phyloP scores from a whole-genome alignment of 176 grass and related monocot species.

The Aechmea fasciata region DNA sequence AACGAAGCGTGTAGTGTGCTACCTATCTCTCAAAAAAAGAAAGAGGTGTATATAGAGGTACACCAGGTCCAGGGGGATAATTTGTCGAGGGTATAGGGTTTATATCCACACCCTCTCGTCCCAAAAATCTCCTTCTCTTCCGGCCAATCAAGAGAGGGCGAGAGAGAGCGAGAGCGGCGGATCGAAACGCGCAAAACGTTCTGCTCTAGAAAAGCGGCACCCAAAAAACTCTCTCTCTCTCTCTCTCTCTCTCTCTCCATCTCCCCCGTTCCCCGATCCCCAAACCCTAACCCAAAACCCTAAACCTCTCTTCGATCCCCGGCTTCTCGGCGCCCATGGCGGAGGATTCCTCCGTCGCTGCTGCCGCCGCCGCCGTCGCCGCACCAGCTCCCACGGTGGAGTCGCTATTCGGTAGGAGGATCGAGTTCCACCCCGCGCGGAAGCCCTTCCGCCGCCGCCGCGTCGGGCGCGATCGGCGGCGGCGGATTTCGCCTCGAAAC shows the following conservation, averaged over 20 bases:
- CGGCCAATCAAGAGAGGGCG: slow-evolving; percentile 1
- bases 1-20: too few species aligned
- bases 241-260: too few species aligned
- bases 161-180: not conserved
- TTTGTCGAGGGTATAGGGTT: slow-evolving; percentile 41
- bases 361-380: not conserved
- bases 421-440: slow-evolving; percentile 67
- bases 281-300: not conserved
- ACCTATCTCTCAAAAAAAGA: too few species aligned
- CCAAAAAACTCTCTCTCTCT: not conserved
- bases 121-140: slow-evolving; percentile 12
- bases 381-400: slow-evolving; percentile 16
- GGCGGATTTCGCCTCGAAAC: slow-evolving; percentile 62
- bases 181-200: not conserved
- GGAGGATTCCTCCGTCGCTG: slow-evolving; percentile 12
- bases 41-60: too few species aligned
- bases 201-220: not conserved
- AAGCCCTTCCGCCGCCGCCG: slow-evolving; percentile 22
- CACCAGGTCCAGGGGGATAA: too few species aligned
- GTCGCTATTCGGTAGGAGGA: slow-evolving; percentile 53
- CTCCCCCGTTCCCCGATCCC: not conserved
- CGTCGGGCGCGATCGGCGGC: slow-evolving; percentile 14
- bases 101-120: slow-evolving; percentile 13
- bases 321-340: slow-evolving; percentile 5
- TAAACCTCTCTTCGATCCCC: not conserved